phyloP scores from a whole-genome alignment of 177 flowering plant genomes.

The Vitis hybrid region DNA sequence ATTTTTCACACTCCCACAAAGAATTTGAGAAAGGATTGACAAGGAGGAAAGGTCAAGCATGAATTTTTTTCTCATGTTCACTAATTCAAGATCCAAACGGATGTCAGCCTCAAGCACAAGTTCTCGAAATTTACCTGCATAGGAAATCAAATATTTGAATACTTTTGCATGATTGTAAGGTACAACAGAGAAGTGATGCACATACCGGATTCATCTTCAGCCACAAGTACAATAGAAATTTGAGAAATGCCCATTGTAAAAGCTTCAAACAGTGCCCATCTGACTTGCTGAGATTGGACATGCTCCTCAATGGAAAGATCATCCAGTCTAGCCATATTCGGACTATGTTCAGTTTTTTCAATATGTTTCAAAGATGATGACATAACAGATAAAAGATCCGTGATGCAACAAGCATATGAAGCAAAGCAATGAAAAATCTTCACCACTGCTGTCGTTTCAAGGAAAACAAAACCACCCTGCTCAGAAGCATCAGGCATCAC shows the following conservation, averaged over 20 bases:
- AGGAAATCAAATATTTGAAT: conserved; percentile 9
- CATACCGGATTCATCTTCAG: conserved; percentile 60
- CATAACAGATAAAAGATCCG: conserved; percentile 21
- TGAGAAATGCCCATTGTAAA: conserved; percentile 42
- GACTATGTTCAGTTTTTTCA: conserved; percentile 24
- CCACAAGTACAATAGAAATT: conserved; percentile 50
- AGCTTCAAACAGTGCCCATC: conserved; percentile 33
- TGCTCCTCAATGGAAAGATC: conserved; percentile 13
- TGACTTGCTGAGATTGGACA: conserved; percentile 18
- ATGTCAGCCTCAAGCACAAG: conserved; percentile 52
- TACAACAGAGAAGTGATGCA: conserved; percentile 12
- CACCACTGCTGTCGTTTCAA: conserved; percentile 59
- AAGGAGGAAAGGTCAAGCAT: conserved; percentile 48
- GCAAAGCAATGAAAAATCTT: conserved; percentile 36
- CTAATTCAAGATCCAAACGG: conserved; percentile 34
- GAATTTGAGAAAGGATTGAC: conserved; percentile 50
- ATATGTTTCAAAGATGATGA: conserved; percentile 22
- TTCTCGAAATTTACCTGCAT: conserved; percentile 63
- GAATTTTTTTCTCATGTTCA: conserved; percentile 36
- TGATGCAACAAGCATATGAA: conserved; percentile 32
- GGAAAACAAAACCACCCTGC: conserved; percentile 78
- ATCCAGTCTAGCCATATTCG: conserved; percentile 15
- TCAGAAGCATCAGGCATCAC: conserved; percentile 19
- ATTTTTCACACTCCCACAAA: conserved; percentile 23
- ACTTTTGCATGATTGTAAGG: neutral